Evolutionary conservation across 1,284 basidiomycete species (phyloP).

Genomic region (Tylopilus orsonianus): DNA sequence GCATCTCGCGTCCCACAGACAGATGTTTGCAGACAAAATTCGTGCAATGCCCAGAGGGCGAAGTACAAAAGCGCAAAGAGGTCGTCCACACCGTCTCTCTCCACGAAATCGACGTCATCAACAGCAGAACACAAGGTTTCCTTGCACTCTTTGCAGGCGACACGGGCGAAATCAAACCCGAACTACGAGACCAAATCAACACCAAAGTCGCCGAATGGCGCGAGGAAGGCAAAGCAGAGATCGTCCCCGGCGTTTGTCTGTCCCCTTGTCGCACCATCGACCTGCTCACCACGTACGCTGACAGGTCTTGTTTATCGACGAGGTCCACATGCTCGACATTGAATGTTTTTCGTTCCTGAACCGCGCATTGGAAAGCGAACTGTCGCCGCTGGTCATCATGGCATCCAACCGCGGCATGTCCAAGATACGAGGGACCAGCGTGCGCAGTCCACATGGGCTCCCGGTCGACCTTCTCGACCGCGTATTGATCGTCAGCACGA

Average conservation of each 20-base stretch:
- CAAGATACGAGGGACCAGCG: slow-evolving; percentile 92
- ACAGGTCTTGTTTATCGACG: slow-evolving; percentile 88
- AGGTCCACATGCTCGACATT: slow-evolving; percentile 99
- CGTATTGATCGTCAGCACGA: slow-evolving; percentile 93
- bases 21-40: slow-evolving; percentile 78
- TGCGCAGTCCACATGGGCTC: slow-evolving; percentile 91
- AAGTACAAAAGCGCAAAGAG: slow-evolving; percentile 96
- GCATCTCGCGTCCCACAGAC: background rate
- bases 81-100: slow-evolving; percentile 96
- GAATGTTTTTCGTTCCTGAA: slow-evolving; percentile 99
- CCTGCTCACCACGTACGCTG: slow-evolving; percentile 1
- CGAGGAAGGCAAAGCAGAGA: slow-evolving; percentile 98
- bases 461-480: slow-evolving; percentile 94
- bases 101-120: slow-evolving; percentile 99
- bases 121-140: slow-evolving; percentile 94
- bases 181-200: slow-evolving; percentile 95
- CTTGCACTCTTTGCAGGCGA: slow-evolving; percentile 82
- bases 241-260: slow-evolving; percentile 89
- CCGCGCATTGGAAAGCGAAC: slow-evolving; percentile 90
- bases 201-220: slow-evolving; percentile 97
- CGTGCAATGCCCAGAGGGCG: slow-evolving; percentile 96
- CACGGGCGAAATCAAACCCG: slow-evolving; percentile 98
- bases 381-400: slow-evolving; percentile 97
- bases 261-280: background rate
- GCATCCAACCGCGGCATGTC: slow-evolving; percentile 96